Percentiles rank a stretch among this genome's conserved stretches.
These are phyloP conservation scores for Barnettozyma californica DNA, from an alignment of 805 yeast species.

Conservation along the genomic window DNA sequence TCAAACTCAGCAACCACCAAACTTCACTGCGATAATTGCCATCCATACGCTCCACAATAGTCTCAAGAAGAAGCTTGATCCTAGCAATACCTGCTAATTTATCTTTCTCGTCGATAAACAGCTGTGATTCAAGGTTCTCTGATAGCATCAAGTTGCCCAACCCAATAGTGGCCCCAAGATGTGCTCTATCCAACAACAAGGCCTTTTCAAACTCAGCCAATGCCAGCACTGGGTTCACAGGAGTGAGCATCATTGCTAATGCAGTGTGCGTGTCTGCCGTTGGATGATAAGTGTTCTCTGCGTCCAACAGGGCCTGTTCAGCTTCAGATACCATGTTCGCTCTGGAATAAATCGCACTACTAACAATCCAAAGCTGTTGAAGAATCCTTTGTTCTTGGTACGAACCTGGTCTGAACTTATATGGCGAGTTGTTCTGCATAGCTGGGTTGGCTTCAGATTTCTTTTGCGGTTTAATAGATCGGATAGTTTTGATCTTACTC, in stretches of 20 bases:
- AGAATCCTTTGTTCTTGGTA: constrained; percentile 35
- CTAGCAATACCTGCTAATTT: constrained; percentile 49
- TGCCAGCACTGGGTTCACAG: constrained; percentile 34
- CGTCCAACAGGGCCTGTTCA: constrained; percentile 67
- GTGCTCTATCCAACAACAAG: constrained; percentile 8
- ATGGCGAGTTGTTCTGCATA: neutral
- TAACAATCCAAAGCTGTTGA: constrained; percentile 71
- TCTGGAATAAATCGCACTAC: constrained; percentile 57
- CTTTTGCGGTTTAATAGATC: constrained; percentile 13
- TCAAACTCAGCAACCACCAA: constrained; percentile 61
- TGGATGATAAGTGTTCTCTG: constrained; percentile 44
- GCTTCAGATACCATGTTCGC: constrained; percentile 54
- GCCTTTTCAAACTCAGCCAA: constrained; percentile 59
- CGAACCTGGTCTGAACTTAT: constrained; percentile 6
- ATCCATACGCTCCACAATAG: constrained; percentile 30
- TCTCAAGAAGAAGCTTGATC: constrained; percentile 33
- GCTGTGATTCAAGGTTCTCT: constrained; percentile 7
- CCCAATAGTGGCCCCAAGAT: constrained; percentile 18
- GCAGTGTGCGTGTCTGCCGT: constrained; percentile 45
- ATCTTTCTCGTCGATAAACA: constrained; percentile 52
- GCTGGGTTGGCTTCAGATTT: neutral
- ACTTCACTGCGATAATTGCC: constrained; percentile 51
- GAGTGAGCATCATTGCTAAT: constrained; percentile 35
- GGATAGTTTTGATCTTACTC: constrained; percentile 10
- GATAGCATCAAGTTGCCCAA: constrained; percentile 17